phyloP scores from a whole-genome alignment of 495 filamentous ascomycete species.

The Hypoxylon lienhwacheense region DNA sequence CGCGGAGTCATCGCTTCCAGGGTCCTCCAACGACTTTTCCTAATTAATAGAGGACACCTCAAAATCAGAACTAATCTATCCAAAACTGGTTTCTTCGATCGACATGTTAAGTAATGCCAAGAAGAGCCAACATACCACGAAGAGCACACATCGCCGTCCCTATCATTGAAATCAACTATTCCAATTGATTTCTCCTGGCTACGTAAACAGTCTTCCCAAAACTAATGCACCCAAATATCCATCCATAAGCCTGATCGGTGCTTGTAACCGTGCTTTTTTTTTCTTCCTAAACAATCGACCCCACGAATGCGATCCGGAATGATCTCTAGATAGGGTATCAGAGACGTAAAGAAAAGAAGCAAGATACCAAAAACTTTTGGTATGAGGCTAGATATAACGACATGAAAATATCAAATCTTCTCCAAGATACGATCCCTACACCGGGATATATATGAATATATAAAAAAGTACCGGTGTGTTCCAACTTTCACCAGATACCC shows the following conservation, averaged over 20 bases:
- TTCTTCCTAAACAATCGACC: conserved; percentile 18
- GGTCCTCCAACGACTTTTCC: too few relatives aligned
- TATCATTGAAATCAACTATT: background rate
- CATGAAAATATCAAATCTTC: conserved; percentile 9
- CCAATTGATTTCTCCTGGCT: conserved; percentile 27
- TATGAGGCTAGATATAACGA: too few relatives aligned
- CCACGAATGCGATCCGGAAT: conserved; percentile 24
- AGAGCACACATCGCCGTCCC: background rate
- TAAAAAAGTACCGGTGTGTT: background rate
- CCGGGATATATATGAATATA: conserved; percentile 24
- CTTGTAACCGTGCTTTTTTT: conserved; percentile 4
- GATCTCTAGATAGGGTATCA: conserved; percentile 40
- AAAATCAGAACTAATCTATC: too few relatives aligned
- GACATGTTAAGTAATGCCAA: conserved; percentile 1
- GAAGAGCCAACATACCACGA: background rate
- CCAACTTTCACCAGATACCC: conserved; percentile 32
- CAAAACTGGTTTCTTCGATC: too few relatives aligned
- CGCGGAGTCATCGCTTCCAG: too few relatives aligned
- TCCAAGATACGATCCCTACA: conserved; percentile 5
- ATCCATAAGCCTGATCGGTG: conserved; percentile 13
- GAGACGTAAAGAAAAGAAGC: conserved; percentile 16
- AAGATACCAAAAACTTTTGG: conserved; percentile 13
- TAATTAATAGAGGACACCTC: too few relatives aligned
- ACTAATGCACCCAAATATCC: conserved; percentile 15
- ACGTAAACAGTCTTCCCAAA: conserved; percentile 22